phyloP scores from a whole-genome alignment of 805 yeast species.

The Lipomyces sp. region DNA sequence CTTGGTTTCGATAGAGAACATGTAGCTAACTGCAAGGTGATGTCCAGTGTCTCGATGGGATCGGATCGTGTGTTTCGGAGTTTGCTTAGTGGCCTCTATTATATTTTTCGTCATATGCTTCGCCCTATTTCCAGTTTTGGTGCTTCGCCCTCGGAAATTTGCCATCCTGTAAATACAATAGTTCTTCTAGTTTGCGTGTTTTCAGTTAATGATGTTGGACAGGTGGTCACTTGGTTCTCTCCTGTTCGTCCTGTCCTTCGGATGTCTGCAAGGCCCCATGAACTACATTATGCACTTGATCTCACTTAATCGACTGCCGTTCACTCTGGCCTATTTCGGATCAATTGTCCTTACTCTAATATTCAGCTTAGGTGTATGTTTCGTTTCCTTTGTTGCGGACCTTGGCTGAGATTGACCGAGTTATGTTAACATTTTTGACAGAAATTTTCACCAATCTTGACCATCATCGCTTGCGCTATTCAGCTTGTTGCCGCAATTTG shows the following conservation, averaged over 20 bases:
- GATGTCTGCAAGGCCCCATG: slow-evolving; percentile 90
- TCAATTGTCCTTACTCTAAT: slow-evolving; percentile 78
- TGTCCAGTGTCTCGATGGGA: slow-evolving; percentile 67
- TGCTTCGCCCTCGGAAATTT: slow-evolving; percentile 87
- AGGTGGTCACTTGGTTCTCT: slow-evolving; percentile 89
- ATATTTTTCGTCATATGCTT: slow-evolving; percentile 83
- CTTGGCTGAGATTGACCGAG: not conserved
- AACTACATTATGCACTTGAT: slow-evolving; percentile 74
- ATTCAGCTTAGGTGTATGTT: slow-evolving; percentile 61
- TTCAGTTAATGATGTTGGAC: not conserved
- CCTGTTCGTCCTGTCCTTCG: slow-evolving; percentile 85
- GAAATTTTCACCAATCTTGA: slow-evolving; percentile 71
- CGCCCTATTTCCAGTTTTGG: slow-evolving; percentile 84
- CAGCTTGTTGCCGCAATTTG: slow-evolving; percentile 88
- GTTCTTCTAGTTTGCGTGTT: slow-evolving; percentile 44
- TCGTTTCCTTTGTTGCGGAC: not conserved
- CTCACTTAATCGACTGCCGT: slow-evolving; percentile 76
- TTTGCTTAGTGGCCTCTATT: slow-evolving; percentile 75
- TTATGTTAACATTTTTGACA: not conserved
- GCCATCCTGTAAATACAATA: slow-evolving; percentile 51
- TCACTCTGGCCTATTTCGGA: slow-evolving; percentile 79
- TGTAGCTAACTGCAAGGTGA: not conserved
- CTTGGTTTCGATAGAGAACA: not conserved
- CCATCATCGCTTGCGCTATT: slow-evolving; percentile 72
- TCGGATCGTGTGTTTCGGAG: slow-evolving; percentile 73